Evolutionary conservation across 2,329 filamentous ascomycete genomes (phyloP).

Genomic region (Shiraia sp.): DNA sequence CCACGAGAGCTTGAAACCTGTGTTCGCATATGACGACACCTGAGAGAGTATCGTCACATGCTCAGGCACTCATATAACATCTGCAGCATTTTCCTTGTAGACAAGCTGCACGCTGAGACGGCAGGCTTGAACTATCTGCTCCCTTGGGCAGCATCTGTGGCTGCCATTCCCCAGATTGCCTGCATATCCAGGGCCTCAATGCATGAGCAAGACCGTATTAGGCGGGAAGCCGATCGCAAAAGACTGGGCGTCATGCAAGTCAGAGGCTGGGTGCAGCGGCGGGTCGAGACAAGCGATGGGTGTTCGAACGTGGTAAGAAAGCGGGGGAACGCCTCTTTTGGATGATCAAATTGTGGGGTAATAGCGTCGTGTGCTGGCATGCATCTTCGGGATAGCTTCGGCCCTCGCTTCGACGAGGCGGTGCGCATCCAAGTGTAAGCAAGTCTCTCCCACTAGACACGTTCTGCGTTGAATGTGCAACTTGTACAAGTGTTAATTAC

Average conservation of each 20-base stretch:
- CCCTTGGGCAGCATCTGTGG: slow-evolving; percentile 19
- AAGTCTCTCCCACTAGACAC: slow-evolving; percentile 14
- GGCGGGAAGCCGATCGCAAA: slow-evolving; percentile 19
- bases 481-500: no score
- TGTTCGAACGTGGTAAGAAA: slow-evolving; percentile 39
- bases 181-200: slow-evolving; percentile 23
- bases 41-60: no score
- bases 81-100: no score
- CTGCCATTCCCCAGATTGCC: slow-evolving; percentile 17
- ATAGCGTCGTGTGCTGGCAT: slow-evolving; percentile 30
- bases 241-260: slow-evolving; percentile 42
- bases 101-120: slow-evolving; percentile 8
- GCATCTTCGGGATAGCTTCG: slow-evolving; percentile 27
- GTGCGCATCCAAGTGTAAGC: slow-evolving; percentile 17
- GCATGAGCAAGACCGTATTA: slow-evolving; percentile 20
- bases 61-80: no score
- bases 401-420: slow-evolving; percentile 32
- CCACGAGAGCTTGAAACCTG: no score
- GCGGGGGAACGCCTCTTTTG: slow-evolving; percentile 36
- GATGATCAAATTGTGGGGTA: slow-evolving; percentile 46
- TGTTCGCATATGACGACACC: no score
- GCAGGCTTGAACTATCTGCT: slow-evolving; percentile 15
- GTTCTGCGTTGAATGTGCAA: slow-evolving; percentile 13
- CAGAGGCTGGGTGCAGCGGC: slow-evolving; percentile 28
- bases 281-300: slow-evolving; percentile 23